These are phyloP conservation scores for Talaromyces sp. DNA, from an alignment of 2,329 filamentous ascomycete genomes.

Conservation along the genomic window DNA sequence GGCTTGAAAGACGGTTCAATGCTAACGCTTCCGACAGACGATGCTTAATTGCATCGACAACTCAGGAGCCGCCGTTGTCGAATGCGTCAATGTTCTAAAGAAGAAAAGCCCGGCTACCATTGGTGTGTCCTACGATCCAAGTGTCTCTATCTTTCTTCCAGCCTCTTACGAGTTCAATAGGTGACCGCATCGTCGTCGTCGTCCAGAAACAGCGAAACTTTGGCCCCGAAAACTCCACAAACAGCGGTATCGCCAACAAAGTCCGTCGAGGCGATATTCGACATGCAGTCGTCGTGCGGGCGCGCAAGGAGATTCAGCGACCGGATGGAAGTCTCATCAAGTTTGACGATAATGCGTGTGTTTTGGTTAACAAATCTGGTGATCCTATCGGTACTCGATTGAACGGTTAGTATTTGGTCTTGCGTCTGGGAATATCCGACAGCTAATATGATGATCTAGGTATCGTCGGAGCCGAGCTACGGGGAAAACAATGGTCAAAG, in stretches of 20 bases:
- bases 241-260: conserved; percentile 79
- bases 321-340: conserved; percentile 85
- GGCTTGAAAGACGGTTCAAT: not conserved
- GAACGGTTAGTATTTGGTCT: conserved; percentile 58
- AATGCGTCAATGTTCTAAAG: conserved; percentile 89
- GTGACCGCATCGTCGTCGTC: conserved; percentile 94
- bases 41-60: conserved; percentile 99
- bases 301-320: conserved; percentile 80
- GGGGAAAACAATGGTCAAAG: conserved; percentile 96
- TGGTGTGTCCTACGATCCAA: conserved; percentile 56
- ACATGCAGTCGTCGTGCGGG: conserved; percentile 92
- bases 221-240: conserved; percentile 68
- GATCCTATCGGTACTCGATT: conserved; percentile 92
- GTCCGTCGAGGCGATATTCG: conserved; percentile 95
- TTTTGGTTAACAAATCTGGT: conserved; percentile 93
- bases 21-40: conserved; percentile 57
- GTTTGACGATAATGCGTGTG: conserved; percentile 98
- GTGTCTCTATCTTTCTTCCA: not conserved
- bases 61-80: conserved; percentile 93
- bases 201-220: conserved; percentile 92
- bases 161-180: conserved; percentile 46
- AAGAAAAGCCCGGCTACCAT: conserved; percentile 84
- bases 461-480: conserved; percentile 84
- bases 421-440: conserved; percentile 11
- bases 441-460: conserved; percentile 48